These are phyloP conservation scores for Nannochloropsis salina DNA, from an alignment of 108 stramenopile species.

Conservation along the genomic window DNA sequence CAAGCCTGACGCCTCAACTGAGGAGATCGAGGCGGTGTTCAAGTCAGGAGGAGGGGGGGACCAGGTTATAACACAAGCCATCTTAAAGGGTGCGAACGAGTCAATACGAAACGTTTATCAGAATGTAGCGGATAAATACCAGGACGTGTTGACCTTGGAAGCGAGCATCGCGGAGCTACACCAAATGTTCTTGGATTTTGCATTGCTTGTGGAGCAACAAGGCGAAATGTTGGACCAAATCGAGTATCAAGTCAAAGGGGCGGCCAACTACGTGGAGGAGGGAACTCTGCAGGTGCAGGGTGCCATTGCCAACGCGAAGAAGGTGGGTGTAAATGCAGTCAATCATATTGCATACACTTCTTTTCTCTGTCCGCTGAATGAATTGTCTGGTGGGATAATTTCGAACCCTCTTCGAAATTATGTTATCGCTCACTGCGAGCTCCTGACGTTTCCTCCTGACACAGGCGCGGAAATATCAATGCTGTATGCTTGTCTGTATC, in stretches of 20 bases:
- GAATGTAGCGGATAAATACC: constrained; percentile 92
- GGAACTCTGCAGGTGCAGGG: constrained; percentile 78
- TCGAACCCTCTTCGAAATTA: no score
- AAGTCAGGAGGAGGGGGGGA: constrained; percentile 75
- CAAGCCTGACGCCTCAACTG: constrained; percentile 90
- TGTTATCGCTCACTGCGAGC: no score
- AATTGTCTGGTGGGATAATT: no score
- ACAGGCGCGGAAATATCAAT: constrained; percentile 41
- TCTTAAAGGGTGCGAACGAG: constrained; percentile 78
- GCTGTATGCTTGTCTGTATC: constrained; percentile 42
- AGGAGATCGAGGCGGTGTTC: constrained; percentile 91
- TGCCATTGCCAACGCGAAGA: constrained; percentile 89
- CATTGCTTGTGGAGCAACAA: constrained; percentile 95
- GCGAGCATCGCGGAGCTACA: constrained; percentile 89
- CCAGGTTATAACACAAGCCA: constrained; percentile 57
- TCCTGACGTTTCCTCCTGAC: no score
- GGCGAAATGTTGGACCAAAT: constrained; percentile 97
- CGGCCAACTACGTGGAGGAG: constrained; percentile 88
- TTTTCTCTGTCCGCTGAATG: no score
- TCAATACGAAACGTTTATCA: constrained; percentile 69
- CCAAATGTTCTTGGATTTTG: constrained; percentile 99
- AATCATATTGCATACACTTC: constrained; percentile 52
- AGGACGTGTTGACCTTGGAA: constrained; percentile 94
- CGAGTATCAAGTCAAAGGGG: constrained; percentile 82
- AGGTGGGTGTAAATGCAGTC: constrained; percentile 62